phyloP scores from a whole-genome alignment of 192 early-diverging fungal genomes.

The Rhizophagus clarus region DNA sequence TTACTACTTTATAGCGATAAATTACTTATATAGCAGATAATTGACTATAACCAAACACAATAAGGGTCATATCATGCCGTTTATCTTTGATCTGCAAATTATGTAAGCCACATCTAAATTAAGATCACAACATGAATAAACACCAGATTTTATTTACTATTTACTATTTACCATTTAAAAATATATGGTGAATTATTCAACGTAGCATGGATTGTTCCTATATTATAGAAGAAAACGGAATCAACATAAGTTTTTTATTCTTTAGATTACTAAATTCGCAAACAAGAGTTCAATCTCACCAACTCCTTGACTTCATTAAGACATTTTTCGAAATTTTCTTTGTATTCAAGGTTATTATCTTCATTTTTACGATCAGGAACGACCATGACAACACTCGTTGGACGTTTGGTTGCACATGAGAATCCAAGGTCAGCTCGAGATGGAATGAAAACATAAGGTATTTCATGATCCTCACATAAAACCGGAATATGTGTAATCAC shows the following conservation, averaged over 20 bases:
- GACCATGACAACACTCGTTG: slow-evolving; percentile 90
- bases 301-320: slow-evolving; percentile 75
- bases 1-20: too few relatives aligned
- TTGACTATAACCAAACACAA: too few relatives aligned
- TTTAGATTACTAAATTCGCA: background rate
- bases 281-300: slow-evolving; percentile 37
- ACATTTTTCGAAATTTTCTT: slow-evolving; percentile 86
- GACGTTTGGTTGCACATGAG: slow-evolving; percentile 92
- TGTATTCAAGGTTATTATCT: slow-evolving; percentile 74
- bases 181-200: background rate
- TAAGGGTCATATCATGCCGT: too few relatives aligned
- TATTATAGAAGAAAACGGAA: background rate
- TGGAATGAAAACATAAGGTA: slow-evolving; percentile 95
- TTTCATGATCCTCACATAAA: slow-evolving; percentile 93
- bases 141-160: too few relatives aligned
- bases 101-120: too few relatives aligned
- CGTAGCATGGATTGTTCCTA: background rate
- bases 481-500: slow-evolving; percentile 97
- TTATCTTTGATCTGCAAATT: too few relatives aligned
- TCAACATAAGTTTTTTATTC: background rate
- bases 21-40: too few relatives aligned
- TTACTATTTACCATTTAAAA: too few relatives aligned
- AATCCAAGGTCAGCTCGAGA: slow-evolving; percentile 95
- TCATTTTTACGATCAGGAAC: slow-evolving; percentile 72
- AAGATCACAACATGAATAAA: too few relatives aligned